Evolutionary conservation across 768 basidiomycete genomes (phyloP).

Genomic region (Xerocomus potaroensis): DNA sequence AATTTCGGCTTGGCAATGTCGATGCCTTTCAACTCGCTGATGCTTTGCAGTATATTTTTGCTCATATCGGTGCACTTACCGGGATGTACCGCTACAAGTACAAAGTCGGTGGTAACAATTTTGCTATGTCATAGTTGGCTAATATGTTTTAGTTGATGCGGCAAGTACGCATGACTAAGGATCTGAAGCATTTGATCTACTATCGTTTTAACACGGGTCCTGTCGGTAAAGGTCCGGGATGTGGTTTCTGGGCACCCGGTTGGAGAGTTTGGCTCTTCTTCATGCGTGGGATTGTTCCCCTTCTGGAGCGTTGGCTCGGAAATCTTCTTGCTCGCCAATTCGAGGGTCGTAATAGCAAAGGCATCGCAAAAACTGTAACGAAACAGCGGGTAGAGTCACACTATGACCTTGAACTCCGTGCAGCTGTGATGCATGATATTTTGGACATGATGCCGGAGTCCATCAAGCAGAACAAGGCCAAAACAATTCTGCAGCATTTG

Average conservation of each 20-base stretch:
- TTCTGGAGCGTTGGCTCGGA: conserved; percentile 96
- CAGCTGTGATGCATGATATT: conserved; percentile 99
- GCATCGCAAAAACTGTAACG: conserved; percentile 95
- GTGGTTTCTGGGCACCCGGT: conserved; percentile 99
- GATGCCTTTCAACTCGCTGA: conserved; percentile 99
- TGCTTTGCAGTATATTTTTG: conserved; percentile 96
- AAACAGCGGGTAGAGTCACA: conserved; percentile 99
- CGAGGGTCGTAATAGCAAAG: conserved; percentile 95
- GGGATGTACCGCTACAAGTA: conserved; percentile 99
- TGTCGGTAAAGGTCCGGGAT: conserved; percentile 98
- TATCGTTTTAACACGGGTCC: conserved; percentile 99
- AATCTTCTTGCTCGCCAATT: conserved; percentile 98
- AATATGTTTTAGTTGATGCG: conserved; percentile 72
- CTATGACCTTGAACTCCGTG: conserved; percentile 94
- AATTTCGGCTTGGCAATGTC: conserved; percentile 96
- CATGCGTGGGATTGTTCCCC: conserved; percentile 97
- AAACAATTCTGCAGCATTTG: conserved; percentile 96
- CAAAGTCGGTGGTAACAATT: conserved; percentile 53
- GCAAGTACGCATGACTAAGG: conserved; percentile 99
- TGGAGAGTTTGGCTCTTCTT: conserved; percentile 99
- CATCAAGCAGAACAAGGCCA: conserved; percentile 99
- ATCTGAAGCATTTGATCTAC: conserved; percentile 96
- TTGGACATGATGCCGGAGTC: conserved; percentile 99
- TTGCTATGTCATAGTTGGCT: conserved; percentile 3
- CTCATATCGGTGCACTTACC: conserved; percentile 94